Evolutionary conservation across 805 yeast species (phyloP).

Genomic region (Brettanomyces naardenensis): DNA sequence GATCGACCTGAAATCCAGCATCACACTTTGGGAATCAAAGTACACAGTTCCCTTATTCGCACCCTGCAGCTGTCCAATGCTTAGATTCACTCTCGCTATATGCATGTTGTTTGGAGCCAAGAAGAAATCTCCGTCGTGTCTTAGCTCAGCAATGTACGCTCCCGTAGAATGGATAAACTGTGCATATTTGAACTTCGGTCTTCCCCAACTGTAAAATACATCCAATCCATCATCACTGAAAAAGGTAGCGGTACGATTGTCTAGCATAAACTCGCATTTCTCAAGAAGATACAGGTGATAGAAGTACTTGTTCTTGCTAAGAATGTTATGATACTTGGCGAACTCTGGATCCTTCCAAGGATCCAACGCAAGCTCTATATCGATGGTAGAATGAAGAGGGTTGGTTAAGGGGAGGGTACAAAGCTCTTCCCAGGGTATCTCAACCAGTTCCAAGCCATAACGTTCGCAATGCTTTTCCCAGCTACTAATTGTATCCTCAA

Average conservation of each 20-base stretch:
- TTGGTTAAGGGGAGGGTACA: constrained; percentile 67
- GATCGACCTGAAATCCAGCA: constrained; percentile 56
- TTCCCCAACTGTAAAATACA: constrained; percentile 86
- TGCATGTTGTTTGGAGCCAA: constrained; percentile 85
- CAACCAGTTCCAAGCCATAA: constrained; percentile 74
- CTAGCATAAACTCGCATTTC: constrained; percentile 67
- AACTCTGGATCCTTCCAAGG: constrained; percentile 66
- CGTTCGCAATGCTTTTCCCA: constrained; percentile 83
- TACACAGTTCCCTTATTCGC: constrained; percentile 24
- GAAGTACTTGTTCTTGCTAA: constrained; percentile 50
- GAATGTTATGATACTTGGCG: constrained; percentile 26
- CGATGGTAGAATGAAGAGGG: constrained; percentile 85
- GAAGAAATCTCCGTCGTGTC: constrained; percentile 70
- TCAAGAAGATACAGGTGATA: constrained; percentile 73
- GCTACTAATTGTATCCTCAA: constrained; percentile 67
- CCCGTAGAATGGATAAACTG: constrained; percentile 92
- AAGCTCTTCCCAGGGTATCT: constrained; percentile 86
- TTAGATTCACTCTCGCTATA: constrained; percentile 60
- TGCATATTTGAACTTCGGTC: constrained; percentile 68
- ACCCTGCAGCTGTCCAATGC: constrained; percentile 22
- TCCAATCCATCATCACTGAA: constrained; percentile 48
- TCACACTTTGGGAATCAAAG: constrained; percentile 64
- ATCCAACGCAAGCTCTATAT: constrained; percentile 53
- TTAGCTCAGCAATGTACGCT: constrained; percentile 77
- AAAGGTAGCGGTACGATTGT: constrained; percentile 66